Percentiles rank a stretch among this genome's conserved stretches.
phyloP scores from a whole-genome alignment of 805 yeast genomes.

The Candida morakotiae region DNA sequence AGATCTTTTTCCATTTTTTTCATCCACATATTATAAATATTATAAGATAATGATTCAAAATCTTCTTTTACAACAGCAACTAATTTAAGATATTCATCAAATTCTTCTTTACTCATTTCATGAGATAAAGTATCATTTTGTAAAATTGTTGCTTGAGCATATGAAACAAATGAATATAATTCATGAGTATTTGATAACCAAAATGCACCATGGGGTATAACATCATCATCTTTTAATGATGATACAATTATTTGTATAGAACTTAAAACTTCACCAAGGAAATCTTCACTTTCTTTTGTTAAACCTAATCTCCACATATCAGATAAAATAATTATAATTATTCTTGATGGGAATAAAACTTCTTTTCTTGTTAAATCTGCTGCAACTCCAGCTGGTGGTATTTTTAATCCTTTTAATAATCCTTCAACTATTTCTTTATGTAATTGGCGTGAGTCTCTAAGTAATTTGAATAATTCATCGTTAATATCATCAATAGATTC shows the following conservation, averaged over 20 bases:
- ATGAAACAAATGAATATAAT: slow-evolving; percentile 86
- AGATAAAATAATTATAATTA: slow-evolving; percentile 82
- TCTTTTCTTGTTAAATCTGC: slow-evolving; percentile 82
- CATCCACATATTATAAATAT: slow-evolving; percentile 96
- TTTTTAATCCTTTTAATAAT: slow-evolving; percentile 73
- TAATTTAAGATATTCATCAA: slow-evolving; percentile 80
- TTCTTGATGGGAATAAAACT: slow-evolving; percentile 93
- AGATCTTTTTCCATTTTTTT: slow-evolving; percentile 87
- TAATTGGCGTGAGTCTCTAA: slow-evolving; percentile 66
- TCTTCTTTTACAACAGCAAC: slow-evolving; percentile 92
- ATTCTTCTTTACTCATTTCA: slow-evolving; percentile 88
- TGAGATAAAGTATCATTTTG: slow-evolving; percentile 75
- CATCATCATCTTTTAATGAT: slow-evolving; percentile 76
- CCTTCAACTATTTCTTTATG: slow-evolving; percentile 86
- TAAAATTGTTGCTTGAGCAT: slow-evolving; percentile 88
- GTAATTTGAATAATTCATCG: slow-evolving; percentile 66
- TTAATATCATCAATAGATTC: slow-evolving; percentile 64
- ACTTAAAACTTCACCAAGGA: slow-evolving; percentile 83
- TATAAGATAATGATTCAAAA: slow-evolving; percentile 86
- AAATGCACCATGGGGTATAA: slow-evolving; percentile 89
- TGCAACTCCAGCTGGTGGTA: slow-evolving; percentile 83
- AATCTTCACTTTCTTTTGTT: slow-evolving; percentile 85
- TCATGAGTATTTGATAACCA: slow-evolving; percentile 98
- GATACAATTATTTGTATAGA: slow-evolving; percentile 83
- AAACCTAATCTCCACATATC: slow-evolving; percentile 99